phyloP scores from a whole-genome alignment of 2,329 filamentous ascomycete species.

The Periconia macrospinosa region DNA sequence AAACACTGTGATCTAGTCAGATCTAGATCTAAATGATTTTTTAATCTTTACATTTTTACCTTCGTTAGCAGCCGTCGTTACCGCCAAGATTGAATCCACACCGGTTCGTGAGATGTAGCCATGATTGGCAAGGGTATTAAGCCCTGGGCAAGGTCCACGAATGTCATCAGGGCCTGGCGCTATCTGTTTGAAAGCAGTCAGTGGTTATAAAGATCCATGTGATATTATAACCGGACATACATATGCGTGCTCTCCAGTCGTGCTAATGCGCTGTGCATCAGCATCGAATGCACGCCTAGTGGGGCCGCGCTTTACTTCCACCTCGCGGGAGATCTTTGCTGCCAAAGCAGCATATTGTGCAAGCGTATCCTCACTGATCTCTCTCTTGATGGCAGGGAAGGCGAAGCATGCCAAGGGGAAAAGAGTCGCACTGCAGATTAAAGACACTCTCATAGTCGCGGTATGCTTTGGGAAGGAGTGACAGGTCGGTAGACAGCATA shows the following conservation, averaged over 20 bases:
- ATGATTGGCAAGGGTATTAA: slow-evolving; percentile 34
- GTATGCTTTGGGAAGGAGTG: not conserved
- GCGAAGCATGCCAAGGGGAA: not conserved
- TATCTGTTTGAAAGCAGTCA: slow-evolving; percentile 3
- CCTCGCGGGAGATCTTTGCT: slow-evolving; percentile 12
- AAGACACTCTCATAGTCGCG: not conserved
- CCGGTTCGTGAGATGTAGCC: slow-evolving; percentile 31
- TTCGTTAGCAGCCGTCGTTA: not conserved
- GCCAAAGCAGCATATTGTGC: slow-evolving; percentile 14
- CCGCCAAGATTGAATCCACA: not conserved
- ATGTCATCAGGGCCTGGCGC: slow-evolving; percentile 9
- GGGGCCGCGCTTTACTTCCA: slow-evolving; percentile 7
- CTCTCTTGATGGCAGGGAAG: slow-evolving; percentile 3
- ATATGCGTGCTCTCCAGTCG: slow-evolving; percentile 13
- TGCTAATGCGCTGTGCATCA: slow-evolving; percentile 16
- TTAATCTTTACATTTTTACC: not conserved
- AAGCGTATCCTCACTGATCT: slow-evolving; percentile 12
- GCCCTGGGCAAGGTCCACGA: slow-evolving; percentile 26
- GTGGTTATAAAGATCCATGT: not conserved
- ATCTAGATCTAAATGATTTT: not conserved
- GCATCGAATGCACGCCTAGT: slow-evolving; percentile 13
- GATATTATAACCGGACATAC: slow-evolving; percentile 2
- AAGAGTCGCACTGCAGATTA: not conserved
- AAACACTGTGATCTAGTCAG: slow-evolving; percentile 20
- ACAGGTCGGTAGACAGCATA: not conserved